phyloP scores from a whole-genome alignment of 1,284 basidiomycete genomes.

The Heterobasidion parviporum region DNA sequence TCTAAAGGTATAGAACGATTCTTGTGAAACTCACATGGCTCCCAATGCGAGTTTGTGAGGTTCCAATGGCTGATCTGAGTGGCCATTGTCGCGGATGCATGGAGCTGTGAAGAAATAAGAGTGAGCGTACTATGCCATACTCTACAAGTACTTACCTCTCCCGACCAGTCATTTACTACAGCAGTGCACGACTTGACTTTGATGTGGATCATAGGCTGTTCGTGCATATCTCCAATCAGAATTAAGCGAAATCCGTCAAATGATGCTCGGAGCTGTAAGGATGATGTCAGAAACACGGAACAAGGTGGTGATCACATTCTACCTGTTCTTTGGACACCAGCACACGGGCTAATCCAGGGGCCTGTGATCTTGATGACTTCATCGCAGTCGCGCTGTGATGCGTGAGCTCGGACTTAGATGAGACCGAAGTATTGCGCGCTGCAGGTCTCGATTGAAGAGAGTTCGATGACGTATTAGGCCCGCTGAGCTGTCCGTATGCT shows the following conservation, averaged over 20 bases:
- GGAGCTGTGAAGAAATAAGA: constrained; percentile 42
- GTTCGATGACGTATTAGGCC: not conserved
- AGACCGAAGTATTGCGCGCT: not conserved
- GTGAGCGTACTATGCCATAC: not conserved
- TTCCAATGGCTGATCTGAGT: constrained; percentile 95
- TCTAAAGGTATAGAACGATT: not conserved
- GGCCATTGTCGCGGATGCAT: constrained; percentile 73
- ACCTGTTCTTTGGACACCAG: constrained; percentile 80
- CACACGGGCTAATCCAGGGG: constrained; percentile 49
- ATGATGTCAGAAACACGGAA: not conserved
- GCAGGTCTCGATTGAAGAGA: not conserved
- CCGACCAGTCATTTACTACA: constrained; percentile 88
- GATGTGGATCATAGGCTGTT: constrained; percentile 90
- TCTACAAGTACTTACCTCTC: constrained; percentile 49
- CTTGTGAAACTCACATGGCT: constrained; percentile 59
- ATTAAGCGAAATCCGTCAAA: constrained; percentile 91
- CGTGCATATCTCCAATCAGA: constrained; percentile 91
- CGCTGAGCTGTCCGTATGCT: constrained; percentile 32
- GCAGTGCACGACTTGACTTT: constrained; percentile 83
- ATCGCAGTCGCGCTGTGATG: not conserved
- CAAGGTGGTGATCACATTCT: not conserved
- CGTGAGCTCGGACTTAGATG: not conserved
- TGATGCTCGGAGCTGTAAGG: constrained; percentile 62
- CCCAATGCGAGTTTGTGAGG: constrained; percentile 96
- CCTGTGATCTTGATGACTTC: constrained; percentile 14